Evolutionary conservation across 768 basidiomycete genomes (phyloP).

Genomic region (Kwoniella sp.): DNA sequence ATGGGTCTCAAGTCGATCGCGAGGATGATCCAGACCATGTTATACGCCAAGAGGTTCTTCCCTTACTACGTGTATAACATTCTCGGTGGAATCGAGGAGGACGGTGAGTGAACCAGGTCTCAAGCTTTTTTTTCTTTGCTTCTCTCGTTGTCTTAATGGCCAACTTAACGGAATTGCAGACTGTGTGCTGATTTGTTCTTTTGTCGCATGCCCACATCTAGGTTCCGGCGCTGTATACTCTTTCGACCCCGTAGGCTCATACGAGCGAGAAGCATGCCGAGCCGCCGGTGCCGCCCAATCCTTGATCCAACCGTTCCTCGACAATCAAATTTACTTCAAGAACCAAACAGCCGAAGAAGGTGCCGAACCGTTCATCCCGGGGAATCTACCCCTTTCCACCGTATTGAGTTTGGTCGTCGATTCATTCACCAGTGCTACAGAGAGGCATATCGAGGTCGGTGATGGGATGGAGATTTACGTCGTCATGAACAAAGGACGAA

Average conservation of each 20-base stretch:
- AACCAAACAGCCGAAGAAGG: conserved; percentile 81
- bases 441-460: conserved; percentile 98
- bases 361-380: conserved; percentile 66
- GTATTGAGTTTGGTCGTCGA: conserved; percentile 89
- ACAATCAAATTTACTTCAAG: conserved; percentile 99
- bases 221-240: conserved; percentile 97
- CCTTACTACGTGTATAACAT: conserved; percentile 98
- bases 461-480: conserved; percentile 93
- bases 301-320: conserved; percentile 94
- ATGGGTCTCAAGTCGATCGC: conserved; percentile 97
- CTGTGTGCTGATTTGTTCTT: too few species aligned
- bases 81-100: conserved; percentile 92
- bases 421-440: conserved; percentile 94
- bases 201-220: conserved; percentile 47
- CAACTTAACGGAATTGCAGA: too few species aligned
- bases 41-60: conserved; percentile 94
- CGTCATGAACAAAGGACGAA: conserved; percentile 71
- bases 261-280: conserved; percentile 94
- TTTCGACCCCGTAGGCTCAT: conserved; percentile 98
- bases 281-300: conserved; percentile 94
- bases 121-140: neutral
- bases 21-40: conserved; percentile 97
- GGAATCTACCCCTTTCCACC: conserved; percentile 74
- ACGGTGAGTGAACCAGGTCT: conserved; percentile 73
- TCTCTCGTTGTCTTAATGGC: too few species aligned